Conservation (phyloP, 768 basidiomycete genomes). For the Auriculariales sp. region DNA sequence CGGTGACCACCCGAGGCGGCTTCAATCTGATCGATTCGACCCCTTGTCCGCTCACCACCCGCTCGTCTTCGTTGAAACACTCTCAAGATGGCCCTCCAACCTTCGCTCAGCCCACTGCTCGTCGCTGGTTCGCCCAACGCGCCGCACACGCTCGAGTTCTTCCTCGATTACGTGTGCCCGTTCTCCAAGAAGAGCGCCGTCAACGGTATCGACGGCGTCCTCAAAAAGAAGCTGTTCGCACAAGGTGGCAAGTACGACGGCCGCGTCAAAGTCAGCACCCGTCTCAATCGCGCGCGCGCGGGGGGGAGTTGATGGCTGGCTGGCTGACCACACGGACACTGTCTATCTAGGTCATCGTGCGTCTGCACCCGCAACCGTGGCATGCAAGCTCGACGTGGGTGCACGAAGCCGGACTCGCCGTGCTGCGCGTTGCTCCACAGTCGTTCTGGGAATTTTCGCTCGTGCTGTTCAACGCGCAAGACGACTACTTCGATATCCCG, state of each 20-base stretch:
- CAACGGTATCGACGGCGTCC: constrained; percentile 38
- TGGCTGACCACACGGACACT: constrained; percentile 7
- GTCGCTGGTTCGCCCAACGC: constrained; percentile 44
- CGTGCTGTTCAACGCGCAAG: constrained; percentile 56
- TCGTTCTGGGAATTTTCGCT: constrained; percentile 69
- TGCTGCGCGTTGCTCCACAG: constrained; percentile 53
- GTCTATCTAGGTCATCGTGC: constrained; percentile 33
- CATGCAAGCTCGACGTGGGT: constrained; percentile 59
- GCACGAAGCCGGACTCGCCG: constrained; percentile 74
- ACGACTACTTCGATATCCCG: constrained; percentile 69
- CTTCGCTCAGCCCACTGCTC: constrained; percentile 48
- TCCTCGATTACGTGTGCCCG: constrained; percentile 79
- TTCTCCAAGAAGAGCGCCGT: constrained; percentile 25
- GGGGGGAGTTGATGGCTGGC: neutral
- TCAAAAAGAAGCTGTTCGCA: constrained; percentile 34
- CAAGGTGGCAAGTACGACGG: constrained; percentile 43
- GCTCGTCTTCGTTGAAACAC: too few species aligned
- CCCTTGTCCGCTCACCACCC: too few species aligned
- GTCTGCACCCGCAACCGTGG: constrained; percentile 69
- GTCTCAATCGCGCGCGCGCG: constrained; percentile 20
- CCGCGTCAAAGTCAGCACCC: constrained; percentile 44
- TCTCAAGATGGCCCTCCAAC: constrained; percentile 58
- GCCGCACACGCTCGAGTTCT: constrained; percentile 70
- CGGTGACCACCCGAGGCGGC: too few species aligned
- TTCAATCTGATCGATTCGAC: too few species aligned